A percentile compares a stretch with the other conserved stretches of the same genome.
phyloP scores from a whole-genome alignment of 1,284 basidiomycete genomes.

The Sutorius eximius region DNA sequence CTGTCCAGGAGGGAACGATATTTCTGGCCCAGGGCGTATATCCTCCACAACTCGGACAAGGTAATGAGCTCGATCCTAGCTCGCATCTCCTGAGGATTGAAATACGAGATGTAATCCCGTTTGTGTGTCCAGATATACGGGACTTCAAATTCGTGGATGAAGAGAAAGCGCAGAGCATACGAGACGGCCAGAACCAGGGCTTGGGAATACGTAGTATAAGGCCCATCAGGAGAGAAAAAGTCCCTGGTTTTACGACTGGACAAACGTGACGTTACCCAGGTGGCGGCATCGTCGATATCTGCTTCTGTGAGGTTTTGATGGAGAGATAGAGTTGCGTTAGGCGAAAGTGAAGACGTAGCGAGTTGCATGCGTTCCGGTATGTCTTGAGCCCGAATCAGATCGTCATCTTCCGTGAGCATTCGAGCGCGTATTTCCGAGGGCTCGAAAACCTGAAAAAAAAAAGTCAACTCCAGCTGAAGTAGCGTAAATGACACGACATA shows the following conservation, averaged over 20 bases:
- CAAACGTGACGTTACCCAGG: slow-evolving; percentile 87
- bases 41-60: slow-evolving; percentile 83
- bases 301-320: slow-evolving; percentile 66
- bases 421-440: slow-evolving; percentile 94
- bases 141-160: slow-evolving; percentile 88
- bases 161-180: slow-evolving; percentile 79
- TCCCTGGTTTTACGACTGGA: slow-evolving; percentile 76
- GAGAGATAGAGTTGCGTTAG: slow-evolving; percentile 64
- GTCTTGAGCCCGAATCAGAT: slow-evolving; percentile 87
- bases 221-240: slow-evolving; percentile 68
- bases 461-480: slow-evolving; percentile 10
- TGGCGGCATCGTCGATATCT: slow-evolving; percentile 80
- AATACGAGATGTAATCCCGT: slow-evolving; percentile 84
- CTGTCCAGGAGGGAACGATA: slow-evolving; percentile 84
- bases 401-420: slow-evolving; percentile 93
- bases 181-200: slow-evolving; percentile 82
- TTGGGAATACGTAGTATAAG: slow-evolving; percentile 58
- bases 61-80: slow-evolving; percentile 68
- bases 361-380: slow-evolving; percentile 97
- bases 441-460: slow-evolving; percentile 82
- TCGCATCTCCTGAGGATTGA: slow-evolving; percentile 60
- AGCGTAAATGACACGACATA: slow-evolving; percentile 42
- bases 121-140: slow-evolving; percentile 96
- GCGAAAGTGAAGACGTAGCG: slow-evolving; percentile 80
- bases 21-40: slow-evolving; percentile 82